Base-by-base conservation (phyloP, 2,329 filamentous ascomycete genomes). In the Fusarium chuoi region DNA sequence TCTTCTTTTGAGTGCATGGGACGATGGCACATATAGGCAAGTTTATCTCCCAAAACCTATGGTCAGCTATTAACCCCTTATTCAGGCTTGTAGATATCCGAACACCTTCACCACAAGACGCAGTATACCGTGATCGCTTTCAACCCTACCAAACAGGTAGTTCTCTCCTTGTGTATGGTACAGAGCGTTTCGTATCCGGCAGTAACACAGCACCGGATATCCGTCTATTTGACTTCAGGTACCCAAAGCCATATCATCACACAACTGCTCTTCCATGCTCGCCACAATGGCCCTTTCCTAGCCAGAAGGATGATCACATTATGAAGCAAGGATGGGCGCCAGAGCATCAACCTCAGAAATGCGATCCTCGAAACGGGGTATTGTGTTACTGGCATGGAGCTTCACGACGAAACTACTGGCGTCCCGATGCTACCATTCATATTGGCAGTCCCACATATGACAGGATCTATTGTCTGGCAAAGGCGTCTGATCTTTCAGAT, bases 141-240 rank as follows among this genome's bases (percentile, higher is more conserved):
- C 84, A 89, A 64, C 82, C 87, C 0, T 83, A 82, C 65, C 82
- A 85, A 36, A 79, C 83, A 20, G 82, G 84, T 35, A 86, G 86
- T 65, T 82, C 86, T 0, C 81, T 90, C 3, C 80, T 89, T 6
- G 82, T 86, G 3, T 87, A 86, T 61, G 87, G 87, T 41, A 81
- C 82, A 3, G 85, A 89, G 55, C 83, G 86, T 18, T 90, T 90
- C 65, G 76, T 89, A 8, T 84, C 84, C 0, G 88, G 87, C 7
- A 86, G 84, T 73, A 85, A 84, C 41, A 80, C 81, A 22, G 81
- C 82, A 8, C 80, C 84, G 1, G 81, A 82, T 15, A 69, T 90
- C 62, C 86, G 87, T 59, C 78, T 89, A 38, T 89, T 89, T 66
- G 88, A 90, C 81, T 87, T 88, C 62, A 87, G 88, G 17, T 87